Base-by-base conservation (phyloP, 257 asterid species). In the Plantago major region DNA sequence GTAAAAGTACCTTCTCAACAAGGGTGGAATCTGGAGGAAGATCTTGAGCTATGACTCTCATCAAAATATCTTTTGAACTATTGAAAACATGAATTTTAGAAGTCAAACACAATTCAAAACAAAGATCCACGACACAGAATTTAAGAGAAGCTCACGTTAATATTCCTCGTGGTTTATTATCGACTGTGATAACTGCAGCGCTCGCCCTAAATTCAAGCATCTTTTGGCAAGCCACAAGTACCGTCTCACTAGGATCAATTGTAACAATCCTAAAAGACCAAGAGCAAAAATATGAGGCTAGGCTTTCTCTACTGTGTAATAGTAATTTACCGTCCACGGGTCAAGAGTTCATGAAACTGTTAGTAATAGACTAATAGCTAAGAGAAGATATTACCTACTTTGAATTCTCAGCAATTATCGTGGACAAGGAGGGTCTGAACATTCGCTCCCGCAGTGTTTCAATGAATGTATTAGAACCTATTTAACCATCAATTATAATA, bases 31-130 rank as follows among this genome's bases (percentile, higher is more conserved):
- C 90, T 9, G 92, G 85, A 66, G 87, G 76, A 52, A 87, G 94
- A 74, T 84, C 84, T 64, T 85, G 90, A 16, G 97, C 97, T 73
- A 93, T 79, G 65, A 93, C 89, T 72, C 92, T 80, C 99, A 87
- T 87, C 82, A 93, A 70, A 61, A 93, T 82, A 72, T 93, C 99
- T 74, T 84, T 93, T 7, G 99, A 89, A 50, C 99, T 93, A 77
- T 47, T 52, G 67, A 51, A 38, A 62, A 46, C 40, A 46, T 14
- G 26, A 46, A 60, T 53, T 54, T 52, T 19, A 33, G 60, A 67
- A 42, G 48, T 61, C 16, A 40, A 52, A 51, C 22, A 40, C 28
- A 60, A 45, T 8, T 43, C 26, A 7, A 40, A 11, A 17, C 28
- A 59, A 12, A 59, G 52, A 59, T 16, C 18, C 33, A 43, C 6